Base-by-base conservation (phyloP, 2,329 filamentous ascomycete genomes). In the Fusarium goolgardi region DNA sequence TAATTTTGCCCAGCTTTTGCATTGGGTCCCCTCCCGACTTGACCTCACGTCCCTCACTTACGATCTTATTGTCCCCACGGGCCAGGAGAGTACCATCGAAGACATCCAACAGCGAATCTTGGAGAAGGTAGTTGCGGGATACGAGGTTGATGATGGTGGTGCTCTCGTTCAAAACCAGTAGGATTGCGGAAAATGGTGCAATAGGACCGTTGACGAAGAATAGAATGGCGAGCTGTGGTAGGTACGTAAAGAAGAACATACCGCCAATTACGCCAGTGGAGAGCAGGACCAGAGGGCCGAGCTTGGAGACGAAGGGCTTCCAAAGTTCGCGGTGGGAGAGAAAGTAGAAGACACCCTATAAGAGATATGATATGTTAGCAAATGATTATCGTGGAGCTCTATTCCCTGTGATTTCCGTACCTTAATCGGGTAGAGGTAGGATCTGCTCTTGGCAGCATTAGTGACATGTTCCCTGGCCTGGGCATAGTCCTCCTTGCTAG, bases 181-280 rank as follows among this genome's bases (percentile, higher is more conserved):
- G 80, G 3, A 90, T 82, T 0, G 92, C 91, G 2, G 90, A 90
- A 61, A 93, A 79, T n/a, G 91, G 89, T 6, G 92, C 91, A 6
- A 95, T 80, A 0, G 92, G 94, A 0, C 95, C 95, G 69, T 93
- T 95, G 66, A 96, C 91, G 72, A 97, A 89, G 52, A 93, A 85
- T 44, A 97, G 86, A 16, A 97, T 79, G 1, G 93, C 91, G 25
- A 93, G 86, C 81, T 97, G 95, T 1, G 95, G 95, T 11, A 90
- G 75, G 77, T 97, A 97, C 49, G 94, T 91, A 76, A 97, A 89
- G 71, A 91, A 82, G 80, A 98, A 97, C 93, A 97, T 96, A 78
- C 87, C 83, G 13, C 84, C 83, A 2, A 94, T 90, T 45, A 97
- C 89, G 44, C 87, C 86, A 12, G 90, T 78, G 16, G 92, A 93